A percentile compares a stretch with the other conserved stretches of the same genome.
These are phyloP conservation scores for Geotrichum reessii DNA, from an alignment of 1,139 yeast genomes.

Conservation along the genomic window DNA sequence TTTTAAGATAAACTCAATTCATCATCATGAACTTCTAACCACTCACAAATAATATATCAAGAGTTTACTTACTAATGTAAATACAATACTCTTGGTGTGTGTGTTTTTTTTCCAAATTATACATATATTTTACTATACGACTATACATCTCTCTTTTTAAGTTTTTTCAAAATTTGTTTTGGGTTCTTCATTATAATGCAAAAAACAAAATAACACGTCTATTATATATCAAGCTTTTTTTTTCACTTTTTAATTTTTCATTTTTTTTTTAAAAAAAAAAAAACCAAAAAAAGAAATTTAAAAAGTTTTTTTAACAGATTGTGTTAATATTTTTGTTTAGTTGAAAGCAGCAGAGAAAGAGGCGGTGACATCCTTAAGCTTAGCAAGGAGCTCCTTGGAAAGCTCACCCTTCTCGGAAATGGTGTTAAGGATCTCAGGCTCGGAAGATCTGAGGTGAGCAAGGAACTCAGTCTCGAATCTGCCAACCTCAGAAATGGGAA, in stretches of 20 bases:
- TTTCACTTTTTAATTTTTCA: not conserved
- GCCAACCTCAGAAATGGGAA: conserved; percentile 81
- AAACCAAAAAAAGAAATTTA: too few relatives aligned
- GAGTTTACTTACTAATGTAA: too few relatives aligned
- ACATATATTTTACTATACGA: not conserved
- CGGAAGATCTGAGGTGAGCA: conserved; percentile 80
- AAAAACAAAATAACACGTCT: not conserved
- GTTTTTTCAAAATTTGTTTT: not conserved
- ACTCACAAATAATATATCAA: too few relatives aligned
- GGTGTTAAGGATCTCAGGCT: conserved; percentile 73
- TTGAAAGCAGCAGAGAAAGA: conserved; percentile 82
- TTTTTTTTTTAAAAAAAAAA: too few relatives aligned
- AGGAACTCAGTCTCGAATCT: conserved; percentile 92
- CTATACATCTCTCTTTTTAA: not conserved
- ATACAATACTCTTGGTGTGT: not conserved
- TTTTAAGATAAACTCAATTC: too few relatives aligned
- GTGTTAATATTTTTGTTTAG: too few relatives aligned
- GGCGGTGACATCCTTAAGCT: conserved; percentile 87
- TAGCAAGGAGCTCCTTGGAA: conserved; percentile 77
- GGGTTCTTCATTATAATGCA: not conserved
- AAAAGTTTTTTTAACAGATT: too few relatives aligned
- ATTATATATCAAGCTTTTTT: too few relatives aligned
- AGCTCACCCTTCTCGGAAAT: conserved; percentile 89
- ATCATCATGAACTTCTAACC: too few relatives aligned
- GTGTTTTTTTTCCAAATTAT: too few relatives aligned